Base-by-base conservation (phyloP, 2,329 filamentous ascomycete species). In the Scedosporium boydii region DNA sequence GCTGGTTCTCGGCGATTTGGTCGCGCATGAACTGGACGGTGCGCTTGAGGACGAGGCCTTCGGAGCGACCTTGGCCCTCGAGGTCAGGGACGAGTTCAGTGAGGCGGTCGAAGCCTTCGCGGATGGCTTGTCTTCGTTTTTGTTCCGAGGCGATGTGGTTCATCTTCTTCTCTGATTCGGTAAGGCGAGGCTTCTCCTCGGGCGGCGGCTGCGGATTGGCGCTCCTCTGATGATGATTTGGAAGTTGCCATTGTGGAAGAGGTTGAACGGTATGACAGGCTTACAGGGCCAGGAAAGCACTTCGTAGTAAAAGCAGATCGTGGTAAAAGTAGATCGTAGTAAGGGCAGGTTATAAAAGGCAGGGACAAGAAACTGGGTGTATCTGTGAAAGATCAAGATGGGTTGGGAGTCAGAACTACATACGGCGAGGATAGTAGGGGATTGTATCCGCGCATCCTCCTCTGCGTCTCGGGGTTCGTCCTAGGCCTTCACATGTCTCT, bases 101-200 rank as follows among this genome's bases (percentile, higher is more conserved):
- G 27, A 96, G 82, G 41, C 87, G 83, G 73, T 96, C 91, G 72
- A 96, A 96, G 63, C 89, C 90, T 63, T 90, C 86, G 57, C 92
- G 83, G 67, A 96, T 96, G 14, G 88, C 89, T 64, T 78, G 72
- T 34, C 78, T 71, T 44, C 78, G 72, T 66, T 81, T 78, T 67
- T 79, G 72, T 69, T 80, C 75, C 78, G 80, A 82, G 60, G 78
- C 78, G 65, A 82, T 81, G 66, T 82, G 80, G 62, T 82, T 82
- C 67, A 80, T 78, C 69, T 82, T 82, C 73, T 82, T 82, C 69
- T 82, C 79, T 59, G 80, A 78, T 63, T 82, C 79, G 6, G 80
- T 82, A 38, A 82, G 72, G 42, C 80, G 78, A 48, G 78, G 78
- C 71, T 80, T 82, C 59, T 81, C 80, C 27, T 82, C 78, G 18